phyloP scores from a whole-genome alignment of 2,329 filamentous ascomycete species.

The Emericellopsis cladophorae region DNA sequence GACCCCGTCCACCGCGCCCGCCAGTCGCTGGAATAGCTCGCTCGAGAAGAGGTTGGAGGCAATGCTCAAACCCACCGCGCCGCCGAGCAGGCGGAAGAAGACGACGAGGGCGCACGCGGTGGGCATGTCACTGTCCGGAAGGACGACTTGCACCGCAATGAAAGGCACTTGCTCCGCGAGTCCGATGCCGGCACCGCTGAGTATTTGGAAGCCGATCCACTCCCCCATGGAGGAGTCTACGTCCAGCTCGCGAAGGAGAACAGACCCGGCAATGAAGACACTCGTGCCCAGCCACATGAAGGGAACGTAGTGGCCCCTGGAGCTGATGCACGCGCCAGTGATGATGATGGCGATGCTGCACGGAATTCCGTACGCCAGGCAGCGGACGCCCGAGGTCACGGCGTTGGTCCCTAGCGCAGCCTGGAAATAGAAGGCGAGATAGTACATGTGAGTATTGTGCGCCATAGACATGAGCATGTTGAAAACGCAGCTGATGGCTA shows the following conservation, averaged over 20 bases:
- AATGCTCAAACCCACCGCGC: background rate
- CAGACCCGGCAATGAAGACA: background rate
- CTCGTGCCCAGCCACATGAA: background rate
- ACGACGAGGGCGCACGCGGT: background rate
- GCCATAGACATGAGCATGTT: background rate
- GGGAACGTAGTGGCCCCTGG: background rate
- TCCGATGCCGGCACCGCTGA: constrained; percentile 7
- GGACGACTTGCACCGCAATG: constrained; percentile 6
- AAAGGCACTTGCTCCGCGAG: constrained; percentile 6
- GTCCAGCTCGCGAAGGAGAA: background rate
- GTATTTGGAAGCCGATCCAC: background rate
- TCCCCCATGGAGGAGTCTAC: background rate
- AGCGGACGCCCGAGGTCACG: background rate
- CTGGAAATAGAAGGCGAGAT: background rate
- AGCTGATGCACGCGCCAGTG: background rate
- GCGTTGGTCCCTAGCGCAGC: background rate
- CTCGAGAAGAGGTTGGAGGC: background rate
- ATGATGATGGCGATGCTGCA: background rate
- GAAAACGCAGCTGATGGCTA: background rate
- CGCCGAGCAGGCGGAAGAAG: background rate
- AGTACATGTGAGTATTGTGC: background rate
- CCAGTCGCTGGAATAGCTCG: too few species aligned
- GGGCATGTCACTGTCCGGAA: constrained; percentile 3
- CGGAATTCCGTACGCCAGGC: background rate
- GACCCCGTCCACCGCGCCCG: too few species aligned